Conservation (phyloP, 1,284 basidiomycete species). For the Chalciporus sp. region DNA sequence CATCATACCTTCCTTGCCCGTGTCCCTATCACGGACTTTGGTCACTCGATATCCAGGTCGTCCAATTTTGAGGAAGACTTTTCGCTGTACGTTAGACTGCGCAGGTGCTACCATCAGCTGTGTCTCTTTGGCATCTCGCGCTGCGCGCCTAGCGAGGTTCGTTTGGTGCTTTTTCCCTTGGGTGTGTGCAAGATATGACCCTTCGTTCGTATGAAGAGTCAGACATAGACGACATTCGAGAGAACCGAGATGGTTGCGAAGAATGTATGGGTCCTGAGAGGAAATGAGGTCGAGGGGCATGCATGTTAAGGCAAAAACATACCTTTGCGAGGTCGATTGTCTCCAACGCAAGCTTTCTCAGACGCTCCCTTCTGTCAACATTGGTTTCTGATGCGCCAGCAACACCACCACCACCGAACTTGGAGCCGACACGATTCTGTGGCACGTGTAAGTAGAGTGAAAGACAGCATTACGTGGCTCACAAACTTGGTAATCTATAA, state of each 20-base stretch:
- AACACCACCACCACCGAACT: conserved; percentile 94
- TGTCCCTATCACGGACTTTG: conserved; percentile 80
- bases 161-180: conserved; percentile 99
- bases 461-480: not conserved
- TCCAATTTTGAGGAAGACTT: conserved; percentile 97
- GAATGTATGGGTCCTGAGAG: conserved; percentile 92
- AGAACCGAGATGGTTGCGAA: conserved; percentile 96
- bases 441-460: conserved; percentile 2
- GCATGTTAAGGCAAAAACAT: conserved; percentile 3
- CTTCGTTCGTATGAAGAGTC: conserved; percentile 98
- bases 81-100: conserved; percentile 78
- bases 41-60: conserved; percentile 93
- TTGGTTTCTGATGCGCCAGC: conserved; percentile 92
- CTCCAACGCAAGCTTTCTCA: conserved; percentile 93
- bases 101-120: conserved; percentile 84
- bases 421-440: conserved; percentile 92
- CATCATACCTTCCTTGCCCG: conserved; percentile 89
- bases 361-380: conserved; percentile 92
- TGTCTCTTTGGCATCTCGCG: conserved; percentile 92
- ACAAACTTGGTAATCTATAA: conserved; percentile 49
- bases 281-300: conserved; percentile 3
- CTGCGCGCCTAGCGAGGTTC: conserved; percentile 94
- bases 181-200: conserved; percentile 98
- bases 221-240: conserved; percentile 98
- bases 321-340: conserved; percentile 96